Evolutionary conservation across 2,329 filamentous ascomycete species (phyloP).

Genomic region (Metarhizium anisopliae): DNA sequence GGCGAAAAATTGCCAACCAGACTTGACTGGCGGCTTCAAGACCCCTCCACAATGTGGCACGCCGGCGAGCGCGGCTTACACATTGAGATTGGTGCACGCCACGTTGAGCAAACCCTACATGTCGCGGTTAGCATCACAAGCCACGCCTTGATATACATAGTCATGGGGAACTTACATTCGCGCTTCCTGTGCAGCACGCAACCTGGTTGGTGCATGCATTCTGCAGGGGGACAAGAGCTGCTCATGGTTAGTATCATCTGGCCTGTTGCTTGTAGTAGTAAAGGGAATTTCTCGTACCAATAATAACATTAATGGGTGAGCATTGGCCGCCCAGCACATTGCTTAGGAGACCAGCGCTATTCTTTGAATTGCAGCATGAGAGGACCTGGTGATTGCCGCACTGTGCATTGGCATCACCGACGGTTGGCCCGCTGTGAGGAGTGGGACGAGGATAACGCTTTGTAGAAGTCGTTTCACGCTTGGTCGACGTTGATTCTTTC

Average conservation of each 20-base stretch:
- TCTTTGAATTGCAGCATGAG: neutral
- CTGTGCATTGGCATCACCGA: neutral
- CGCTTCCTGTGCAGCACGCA: neutral
- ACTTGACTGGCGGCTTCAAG: no score
- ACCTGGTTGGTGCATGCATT: neutral
- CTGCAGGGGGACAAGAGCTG: neutral
- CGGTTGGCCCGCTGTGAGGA: neutral
- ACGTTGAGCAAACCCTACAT: no score
- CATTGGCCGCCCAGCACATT: neutral
- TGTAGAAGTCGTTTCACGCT: no score
- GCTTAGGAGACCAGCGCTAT: neutral
- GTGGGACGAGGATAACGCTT: neutral
- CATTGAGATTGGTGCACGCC: no score
- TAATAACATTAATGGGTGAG: neutral
- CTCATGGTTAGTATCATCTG: neutral
- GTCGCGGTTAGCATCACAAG: no score
- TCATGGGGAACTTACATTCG: neutral
- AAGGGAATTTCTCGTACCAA: neutral
- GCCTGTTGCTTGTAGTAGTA: neutral
- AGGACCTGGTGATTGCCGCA: neutral
- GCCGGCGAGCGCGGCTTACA: no score
- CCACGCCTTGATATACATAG: neutral
- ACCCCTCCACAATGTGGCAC: no score
- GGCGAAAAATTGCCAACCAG: no score
- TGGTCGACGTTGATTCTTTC: no score